A percentile compares a stretch with the other conserved stretches of the same genome.
Conservation (phyloP, 371 early-diverging fungal species). For the Mortierella sp. region DNA sequence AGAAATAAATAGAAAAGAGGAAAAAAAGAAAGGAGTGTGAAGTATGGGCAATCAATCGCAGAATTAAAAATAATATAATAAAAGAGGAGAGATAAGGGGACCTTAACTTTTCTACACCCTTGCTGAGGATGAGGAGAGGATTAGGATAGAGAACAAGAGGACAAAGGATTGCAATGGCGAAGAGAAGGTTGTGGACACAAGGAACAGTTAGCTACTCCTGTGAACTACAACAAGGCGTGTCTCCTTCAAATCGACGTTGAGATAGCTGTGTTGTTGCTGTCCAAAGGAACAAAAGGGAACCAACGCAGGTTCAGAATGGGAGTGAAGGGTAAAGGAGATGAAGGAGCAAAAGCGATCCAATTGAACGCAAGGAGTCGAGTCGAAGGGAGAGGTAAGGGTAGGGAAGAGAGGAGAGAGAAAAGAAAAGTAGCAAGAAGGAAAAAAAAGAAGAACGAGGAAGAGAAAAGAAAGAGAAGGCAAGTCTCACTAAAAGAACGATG, state of each 20-base stretch:
- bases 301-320: not conserved
- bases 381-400: not conserved
- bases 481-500: not conserved
- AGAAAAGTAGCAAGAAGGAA: not conserved
- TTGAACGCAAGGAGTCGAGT: not conserved
- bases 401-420: conserved; percentile 8
- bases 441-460: not conserved
- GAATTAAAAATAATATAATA: conserved; percentile 5
- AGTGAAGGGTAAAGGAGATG: not conserved
- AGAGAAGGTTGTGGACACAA: not conserved
- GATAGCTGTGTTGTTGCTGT: not conserved
- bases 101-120: not conserved
- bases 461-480: not conserved
- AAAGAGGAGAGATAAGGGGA: not conserved
- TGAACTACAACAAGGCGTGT: not conserved
- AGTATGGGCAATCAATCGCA: not conserved
- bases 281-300: not conserved
- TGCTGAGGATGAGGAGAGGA: too few relatives aligned
- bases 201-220: not conserved
- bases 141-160: not conserved
- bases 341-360: not conserved
- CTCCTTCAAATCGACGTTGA: not conserved
- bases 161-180: not conserved
- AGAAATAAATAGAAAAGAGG: not conserved
- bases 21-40: conserved; percentile 10